A percentile compares a stretch with the other conserved stretches of the same genome.
phyloP scores from a whole-genome alignment of 2,329 filamentous ascomycete genomes.

The Nothopassalora personata region DNA sequence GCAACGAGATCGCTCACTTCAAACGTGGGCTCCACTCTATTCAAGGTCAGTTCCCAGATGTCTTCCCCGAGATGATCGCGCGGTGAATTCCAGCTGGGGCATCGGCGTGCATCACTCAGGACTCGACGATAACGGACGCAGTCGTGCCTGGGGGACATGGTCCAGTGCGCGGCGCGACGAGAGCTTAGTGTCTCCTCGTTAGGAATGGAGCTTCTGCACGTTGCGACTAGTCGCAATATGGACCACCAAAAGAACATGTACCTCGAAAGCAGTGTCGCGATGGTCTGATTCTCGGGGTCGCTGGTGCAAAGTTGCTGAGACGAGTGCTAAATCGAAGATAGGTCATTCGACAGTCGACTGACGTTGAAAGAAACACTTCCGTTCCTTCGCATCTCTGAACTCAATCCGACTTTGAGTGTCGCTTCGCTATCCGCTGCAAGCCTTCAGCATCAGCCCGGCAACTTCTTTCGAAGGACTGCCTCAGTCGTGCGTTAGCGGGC shows the following conservation, averaged over 20 bases:
- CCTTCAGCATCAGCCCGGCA: not conserved
- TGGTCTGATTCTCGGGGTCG: not conserved
- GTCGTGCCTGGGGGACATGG: not conserved
- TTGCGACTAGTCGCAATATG: slow-evolving; percentile 6
- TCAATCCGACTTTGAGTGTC: slow-evolving; percentile 21
- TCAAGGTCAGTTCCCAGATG: slow-evolving; percentile 1
- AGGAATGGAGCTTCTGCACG: not conserved
- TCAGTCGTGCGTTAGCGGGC: slow-evolving; percentile 21
- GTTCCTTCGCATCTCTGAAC: slow-evolving; percentile 16
- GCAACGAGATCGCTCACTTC: not conserved
- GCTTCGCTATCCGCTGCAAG: slow-evolving; percentile 15
- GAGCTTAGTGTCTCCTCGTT: not conserved
- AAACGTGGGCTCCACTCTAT: not conserved
- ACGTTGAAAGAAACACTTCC: slow-evolving; percentile 21
- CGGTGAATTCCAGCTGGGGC: not conserved
- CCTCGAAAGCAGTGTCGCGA: not conserved
- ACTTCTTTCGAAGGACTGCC: slow-evolving; percentile 4
- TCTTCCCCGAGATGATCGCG: not conserved
- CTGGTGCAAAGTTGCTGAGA: not conserved
- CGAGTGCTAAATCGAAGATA: slow-evolving; percentile 11
- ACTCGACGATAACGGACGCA: not conserved
- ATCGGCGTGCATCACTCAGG: not conserved
- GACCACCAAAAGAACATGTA: not conserved
- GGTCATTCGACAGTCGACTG: slow-evolving; percentile 3
- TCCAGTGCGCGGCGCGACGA: not conserved